Conservation (phyloP, 2,329 filamentous ascomycete species). For the Ceratocystis variospora region DNA sequence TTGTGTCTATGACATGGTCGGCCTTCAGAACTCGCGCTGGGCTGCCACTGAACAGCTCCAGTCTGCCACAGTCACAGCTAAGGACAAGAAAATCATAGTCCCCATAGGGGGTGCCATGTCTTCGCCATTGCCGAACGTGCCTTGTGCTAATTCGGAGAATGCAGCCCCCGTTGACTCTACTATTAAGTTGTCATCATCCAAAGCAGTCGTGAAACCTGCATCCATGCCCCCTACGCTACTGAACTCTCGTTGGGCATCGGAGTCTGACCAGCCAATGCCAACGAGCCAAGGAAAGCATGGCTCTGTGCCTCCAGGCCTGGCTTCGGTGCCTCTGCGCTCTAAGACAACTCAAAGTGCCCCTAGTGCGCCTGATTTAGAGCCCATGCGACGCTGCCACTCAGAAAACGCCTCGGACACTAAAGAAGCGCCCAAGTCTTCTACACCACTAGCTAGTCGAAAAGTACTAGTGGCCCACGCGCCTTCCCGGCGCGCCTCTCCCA, state of each 20-base stretch:
- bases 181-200: background rate
- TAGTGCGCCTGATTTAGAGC: background rate
- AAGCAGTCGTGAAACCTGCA: background rate
- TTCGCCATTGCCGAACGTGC: background rate
- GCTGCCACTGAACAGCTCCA: background rate
- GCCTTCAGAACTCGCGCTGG: slow-evolving; percentile 14
- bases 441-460: background rate
- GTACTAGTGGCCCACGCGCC: background rate
- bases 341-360: background rate
- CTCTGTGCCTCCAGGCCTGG: background rate
- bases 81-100: background rate
- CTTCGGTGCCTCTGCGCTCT: background rate
- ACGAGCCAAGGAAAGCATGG: background rate
- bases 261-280: background rate
- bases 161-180: background rate
- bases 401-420: background rate
- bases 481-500: background rate
- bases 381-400: background rate
- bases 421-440: background rate
- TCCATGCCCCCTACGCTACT: background rate
- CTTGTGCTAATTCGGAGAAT: background rate
- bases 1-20: background rate
- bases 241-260: slow-evolving; percentile 17
- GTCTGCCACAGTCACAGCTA: background rate
- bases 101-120: background rate